Base-by-base conservation (phyloP, 441 rosid genomes). In the Theobroma grandiflorum region DNA sequence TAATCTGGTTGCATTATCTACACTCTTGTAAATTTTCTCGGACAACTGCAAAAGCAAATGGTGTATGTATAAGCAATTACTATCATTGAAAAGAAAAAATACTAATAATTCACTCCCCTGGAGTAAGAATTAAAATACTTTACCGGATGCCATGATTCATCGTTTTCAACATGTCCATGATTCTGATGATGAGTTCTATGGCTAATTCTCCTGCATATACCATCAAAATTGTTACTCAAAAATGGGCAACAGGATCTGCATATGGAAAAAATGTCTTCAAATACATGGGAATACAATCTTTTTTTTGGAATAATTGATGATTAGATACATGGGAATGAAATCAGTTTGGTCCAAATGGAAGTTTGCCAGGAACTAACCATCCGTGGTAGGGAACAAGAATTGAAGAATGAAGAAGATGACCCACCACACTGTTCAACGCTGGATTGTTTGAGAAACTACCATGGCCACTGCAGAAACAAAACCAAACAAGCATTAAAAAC, bases 111-210 rank as follows among this genome's bases (percentile, higher is more conserved):
- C 12, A 70, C 3, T 53, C 50, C 12, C 33, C 11, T 7, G 14
- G n/a, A 58, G 64, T 16, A 2, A 3, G 42, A 53, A 52, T 3
- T 3, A 14, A 55, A 14, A 40, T 64, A 20, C 82, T 83, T 75
- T 77, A 95, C 99, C 69, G 97, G 99, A 71, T 92, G 98, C 97
- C 99, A 95, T 22, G 98, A 94, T 85, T 95, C 99, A n/a, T 95
- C 98, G 53, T 95, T 93, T 84, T 95, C 99, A 18, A 91, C 96
- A 80, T 95, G 99, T 35, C 99, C 98, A 80, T 95, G 97, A 85
- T 94, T 94, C 85, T 94, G 97, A 82, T 95, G 98, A 79, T 94
- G 99, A 78, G 98, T 94, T 81, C 94, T 93, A 69, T 95, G 98
- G 82, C 99, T 95, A 62, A 95, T 94, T 86, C 99, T 94, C 98